Evolutionary conservation across 139 green algal genomes (phyloP).

Genomic region (Gonium pectorale): DNA sequence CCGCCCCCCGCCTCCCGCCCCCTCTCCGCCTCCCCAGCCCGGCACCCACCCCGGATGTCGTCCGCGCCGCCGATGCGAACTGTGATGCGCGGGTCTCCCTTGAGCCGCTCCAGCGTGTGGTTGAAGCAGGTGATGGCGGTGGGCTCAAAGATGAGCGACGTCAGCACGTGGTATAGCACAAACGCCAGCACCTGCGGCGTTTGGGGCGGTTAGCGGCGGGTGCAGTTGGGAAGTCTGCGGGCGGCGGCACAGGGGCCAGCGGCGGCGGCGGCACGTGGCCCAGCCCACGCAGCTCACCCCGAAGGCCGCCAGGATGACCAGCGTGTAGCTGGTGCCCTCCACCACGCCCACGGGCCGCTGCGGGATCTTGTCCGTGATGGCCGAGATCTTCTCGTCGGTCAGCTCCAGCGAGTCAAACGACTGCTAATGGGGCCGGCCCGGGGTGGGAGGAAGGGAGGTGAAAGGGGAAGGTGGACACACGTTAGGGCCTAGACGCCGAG

Average conservation of each 20-base stretch:
- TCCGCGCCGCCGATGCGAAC: conserved; percentile 74
- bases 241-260: too few relatives aligned
- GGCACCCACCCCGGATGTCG: conserved; percentile 66
- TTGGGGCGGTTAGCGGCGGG: too few relatives aligned
- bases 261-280: too few relatives aligned
- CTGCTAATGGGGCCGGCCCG: neutral
- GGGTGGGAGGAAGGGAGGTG: neutral
- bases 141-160: conserved; percentile 80
- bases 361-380: conserved; percentile 95
- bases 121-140: conserved; percentile 93
- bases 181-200: conserved; percentile 66
- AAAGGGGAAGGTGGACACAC: neutral
- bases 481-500: neutral
- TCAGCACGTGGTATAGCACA: conserved; percentile 68
- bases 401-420: conserved; percentile 67
- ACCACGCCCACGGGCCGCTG: conserved; percentile 89
- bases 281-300: too few relatives aligned
- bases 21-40: neutral
- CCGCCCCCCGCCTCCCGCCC: too few relatives aligned
- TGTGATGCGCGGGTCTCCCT: conserved; percentile 89
- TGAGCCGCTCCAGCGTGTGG: conserved; percentile 83
- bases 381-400: conserved; percentile 68
- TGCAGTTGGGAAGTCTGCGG: too few relatives aligned
- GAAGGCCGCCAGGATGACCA: conserved; percentile 91
- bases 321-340: conserved; percentile 90